Conservation (phyloP, 2,329 filamentous ascomycete genomes). For the Exserohilum turcica region DNA sequence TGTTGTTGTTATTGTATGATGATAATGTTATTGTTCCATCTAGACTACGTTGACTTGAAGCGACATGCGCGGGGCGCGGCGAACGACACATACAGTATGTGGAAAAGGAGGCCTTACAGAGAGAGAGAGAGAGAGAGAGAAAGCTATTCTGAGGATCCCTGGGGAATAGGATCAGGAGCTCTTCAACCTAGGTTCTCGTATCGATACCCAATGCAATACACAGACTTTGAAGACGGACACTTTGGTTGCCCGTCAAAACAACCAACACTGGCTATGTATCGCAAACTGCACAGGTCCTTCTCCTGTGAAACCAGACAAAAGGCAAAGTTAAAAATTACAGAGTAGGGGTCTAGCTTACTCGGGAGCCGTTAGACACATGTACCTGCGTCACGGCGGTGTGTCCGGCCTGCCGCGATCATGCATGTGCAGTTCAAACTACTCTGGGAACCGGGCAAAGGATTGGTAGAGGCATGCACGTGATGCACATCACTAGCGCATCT, state of each 20-base stretch:
- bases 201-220: background rate
- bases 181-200: background rate
- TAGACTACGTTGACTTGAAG: background rate
- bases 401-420: background rate
- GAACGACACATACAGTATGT: background rate
- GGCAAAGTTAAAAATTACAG: background rate
- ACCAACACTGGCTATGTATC: background rate
- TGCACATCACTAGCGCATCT: constrained; percentile 4
- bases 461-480: constrained; percentile 12
- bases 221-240: background rate
- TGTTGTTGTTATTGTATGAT: background rate
- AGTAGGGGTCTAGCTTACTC: background rate
- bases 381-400: constrained; percentile 4
- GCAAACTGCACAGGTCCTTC: too few relatives aligned
- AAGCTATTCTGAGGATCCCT: background rate
- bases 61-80: background rate
- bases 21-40: background rate
- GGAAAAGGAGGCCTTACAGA: background rate
- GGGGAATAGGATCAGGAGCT: background rate
- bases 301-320: background rate
- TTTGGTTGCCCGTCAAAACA: background rate
- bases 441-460: constrained; percentile 6
- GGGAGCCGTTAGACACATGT: background rate
- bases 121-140: too few relatives aligned
- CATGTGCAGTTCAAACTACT: constrained; percentile 7